phyloP scores from a whole-genome alignment of 208 protist genomes.

The Wallacemonas sp. region DNA sequence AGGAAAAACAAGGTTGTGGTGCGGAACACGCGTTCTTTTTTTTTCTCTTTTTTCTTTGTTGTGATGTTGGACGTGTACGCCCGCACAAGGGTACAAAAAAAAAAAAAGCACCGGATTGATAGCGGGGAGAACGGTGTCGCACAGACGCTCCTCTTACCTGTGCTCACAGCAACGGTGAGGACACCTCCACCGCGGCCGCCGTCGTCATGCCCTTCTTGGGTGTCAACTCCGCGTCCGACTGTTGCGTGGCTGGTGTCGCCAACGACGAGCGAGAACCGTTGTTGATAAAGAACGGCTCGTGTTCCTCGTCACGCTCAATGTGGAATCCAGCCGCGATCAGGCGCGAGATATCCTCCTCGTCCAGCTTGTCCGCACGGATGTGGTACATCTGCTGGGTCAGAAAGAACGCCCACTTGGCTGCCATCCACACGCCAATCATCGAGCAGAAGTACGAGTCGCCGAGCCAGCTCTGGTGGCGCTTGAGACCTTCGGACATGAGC shows the following conservation, averaged over 20 bases:
- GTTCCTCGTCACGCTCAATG: not conserved
- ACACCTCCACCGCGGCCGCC: not conserved
- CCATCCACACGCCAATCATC: conserved; percentile 61
- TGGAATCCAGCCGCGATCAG: not conserved
- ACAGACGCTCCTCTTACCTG: not conserved
- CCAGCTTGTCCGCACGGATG: conserved; percentile 35
- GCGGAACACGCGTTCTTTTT: not conserved
- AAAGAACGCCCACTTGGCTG: conserved; percentile 72
- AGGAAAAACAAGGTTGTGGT: not conserved
- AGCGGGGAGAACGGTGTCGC: not conserved
- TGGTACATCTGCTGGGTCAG: conserved; percentile 44
- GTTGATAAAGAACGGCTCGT: conserved; percentile 2
- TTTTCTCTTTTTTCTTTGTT: conserved; percentile 11
- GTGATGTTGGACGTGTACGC: not conserved
- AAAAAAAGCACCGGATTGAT: conserved; percentile 6
- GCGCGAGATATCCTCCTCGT: conserved; percentile 21
- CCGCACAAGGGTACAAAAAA: not conserved
- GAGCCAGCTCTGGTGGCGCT: conserved; percentile 47
- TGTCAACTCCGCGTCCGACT: not conserved
- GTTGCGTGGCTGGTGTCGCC: too few species aligned
- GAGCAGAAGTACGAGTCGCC: conserved; percentile 70
- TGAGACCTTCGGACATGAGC: conserved; percentile 49
- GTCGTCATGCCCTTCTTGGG: not conserved
- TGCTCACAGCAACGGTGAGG: not conserved
- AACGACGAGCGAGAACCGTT: too few species aligned